Base-by-base conservation (phyloP, 2,329 filamentous ascomycete species). In the Monosporascus sp. region DNA sequence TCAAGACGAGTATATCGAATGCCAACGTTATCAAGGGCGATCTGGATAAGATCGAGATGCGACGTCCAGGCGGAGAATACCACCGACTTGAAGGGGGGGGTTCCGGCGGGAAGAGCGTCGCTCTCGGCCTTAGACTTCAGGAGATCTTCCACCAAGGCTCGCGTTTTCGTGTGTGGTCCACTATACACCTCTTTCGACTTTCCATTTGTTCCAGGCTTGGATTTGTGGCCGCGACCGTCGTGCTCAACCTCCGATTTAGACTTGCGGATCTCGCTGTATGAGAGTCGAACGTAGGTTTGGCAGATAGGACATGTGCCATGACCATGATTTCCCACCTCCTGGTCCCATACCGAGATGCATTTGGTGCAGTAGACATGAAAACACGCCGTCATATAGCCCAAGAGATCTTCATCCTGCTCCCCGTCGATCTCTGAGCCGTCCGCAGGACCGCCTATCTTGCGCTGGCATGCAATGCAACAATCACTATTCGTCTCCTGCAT, bases 21-120 rank as follows among this genome's bases (percentile, higher is more conserved):
- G 9, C 79, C 77, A 11, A 79, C 79, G 49, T 82, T 78, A 31
- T 84, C 78, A 16, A 97, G 79, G 0, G 92, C 93, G 49, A 90
- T 78, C 66, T 94, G 85, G 60, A 99, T 96, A 20, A 99, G 81
- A 68, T 97, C 92, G 17, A 99, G 82, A 67, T 97, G 92, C 0
- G 88, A 87, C 0, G 94, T 97, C 92, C 94, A 97, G n/a, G 86
- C 87, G 0, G 91, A 96, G 71, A 97, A 97, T 7, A 99, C 85
- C 16, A 99, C 91, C 26, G 90, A 94, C 69, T 96, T 97, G 72
- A 90, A 88, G 0, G 92, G 92, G 0, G 84, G 81, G 64, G 43
- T 26, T 22, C 92, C 83, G 11, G 81, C 73, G 0, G 84, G 82
- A 9, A 82, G 75, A 0, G 73, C 74, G 38, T 80, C 78, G 55